Base-by-base conservation (phyloP, 345 rosid species). In the Raphanus sativus region DNA sequence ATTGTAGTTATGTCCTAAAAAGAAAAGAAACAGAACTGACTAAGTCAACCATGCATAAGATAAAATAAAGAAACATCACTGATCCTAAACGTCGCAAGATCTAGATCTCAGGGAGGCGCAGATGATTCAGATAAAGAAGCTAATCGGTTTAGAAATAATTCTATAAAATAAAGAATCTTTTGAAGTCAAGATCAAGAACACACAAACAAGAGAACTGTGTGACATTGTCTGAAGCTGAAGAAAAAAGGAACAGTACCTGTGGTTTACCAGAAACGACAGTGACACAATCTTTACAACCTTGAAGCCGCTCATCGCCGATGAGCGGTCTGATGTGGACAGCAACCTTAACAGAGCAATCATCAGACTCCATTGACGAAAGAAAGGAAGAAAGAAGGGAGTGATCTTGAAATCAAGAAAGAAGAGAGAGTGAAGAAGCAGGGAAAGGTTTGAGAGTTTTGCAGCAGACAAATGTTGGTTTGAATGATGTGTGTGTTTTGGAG, bases 241-340 rank as follows among this genome's bases (percentile, higher is more conserved):
- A 64, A 38, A 15, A 58, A 58, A 58, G 67, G 12, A 74, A 38
- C 66, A 71, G 83, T 38, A 94, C 99, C 99, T 96, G 99, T 25
- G 98, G 96, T 89, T 96, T 96, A 71, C 96, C 98, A 4, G 91
- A 36, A 30, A 88, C 83, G 56, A 93, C 92, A 75, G 92, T 82
- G 85, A 96, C 97, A 69, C 99, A 96, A 80, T 96, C 99, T 81
- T 91, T 83, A 84, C 98, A 96, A 2, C 99, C 99, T 75, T 90
- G 96, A 63, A 91, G 85, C 65, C 83, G 84, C 81, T 96, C 99
- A 48, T 96, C 99, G 34, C 88, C 93, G 79, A 96, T 91, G 67
- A 96, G 93, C 11, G 99, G 99, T 76, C 99, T 86, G 16, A 96
- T 78, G 62, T 96, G 99, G 52, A 96, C 97, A 9, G 99, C 94